Evolutionary conservation across 1,139 yeast genomes (phyloP), one percentile per base, ranked within the genome.

Genomic region (Hyphopichia pseudoburtonii): DNA sequence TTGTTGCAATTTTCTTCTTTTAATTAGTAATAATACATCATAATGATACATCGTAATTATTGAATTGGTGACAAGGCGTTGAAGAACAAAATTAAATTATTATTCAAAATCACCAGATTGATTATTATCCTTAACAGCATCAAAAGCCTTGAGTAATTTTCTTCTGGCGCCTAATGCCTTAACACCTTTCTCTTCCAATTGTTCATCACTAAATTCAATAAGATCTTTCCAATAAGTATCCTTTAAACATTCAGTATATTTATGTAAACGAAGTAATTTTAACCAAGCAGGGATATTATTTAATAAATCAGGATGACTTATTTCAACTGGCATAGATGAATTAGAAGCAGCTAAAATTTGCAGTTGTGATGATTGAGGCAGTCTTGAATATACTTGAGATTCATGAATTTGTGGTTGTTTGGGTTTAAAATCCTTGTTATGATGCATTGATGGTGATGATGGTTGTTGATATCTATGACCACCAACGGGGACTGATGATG

Each of bases 141-240:
- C 88, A 66, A 92, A 92, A 28, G 96, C 95, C 65, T 94, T 92
- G 51, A 92, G 66, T 57, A 92, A 74, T 62, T 92, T 92, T 43
- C 97, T 78, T 47, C 98, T 74, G 1, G 98, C 98, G 6, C 98
- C 98, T 47, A 92, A 73, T 0, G 98, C 97, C 47, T 81, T 78
- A 33, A 92, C 96, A 5, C 99, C 98, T 42, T 81, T 74, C 4
- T 73, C 72, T 49, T 84, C 90, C 51, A 94, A 71, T 40, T 80
- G 78, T 3, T 64, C 75, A 53, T 90, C 96, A 43, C 71, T 72
- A 47, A 86, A 69, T 49, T 78, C 79, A 40, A 92, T 76, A 66
- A 92, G 72, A 35, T 85, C 96, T 44, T 74, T 70, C 98, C 98
- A 92, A 21, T 76, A 73, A 46, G 83, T 69, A 47, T 80, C 83